Conservation (phyloP, 2,329 filamentous ascomycete genomes). For the Microcyclosporella mali region DNA sequence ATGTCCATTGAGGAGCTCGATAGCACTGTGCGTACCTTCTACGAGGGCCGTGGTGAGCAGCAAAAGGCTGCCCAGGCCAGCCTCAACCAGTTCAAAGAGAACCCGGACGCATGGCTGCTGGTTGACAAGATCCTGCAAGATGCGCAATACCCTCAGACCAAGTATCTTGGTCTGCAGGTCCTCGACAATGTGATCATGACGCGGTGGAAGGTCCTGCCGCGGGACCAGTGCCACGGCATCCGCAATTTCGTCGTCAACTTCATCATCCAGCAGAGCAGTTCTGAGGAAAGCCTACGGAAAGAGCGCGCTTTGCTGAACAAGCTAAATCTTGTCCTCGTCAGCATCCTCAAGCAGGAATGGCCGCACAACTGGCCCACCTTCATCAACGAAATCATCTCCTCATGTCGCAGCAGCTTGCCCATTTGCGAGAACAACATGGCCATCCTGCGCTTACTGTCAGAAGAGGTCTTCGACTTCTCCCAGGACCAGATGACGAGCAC, state of each 20-base stretch:
- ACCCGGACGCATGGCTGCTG: conserved; percentile 94
- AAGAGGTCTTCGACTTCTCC: conserved; percentile 98
- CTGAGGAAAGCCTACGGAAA: conserved; percentile 77
- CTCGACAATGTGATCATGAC: conserved; percentile 98
- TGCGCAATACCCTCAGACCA: conserved; percentile 89
- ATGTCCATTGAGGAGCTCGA: conserved; percentile 89
- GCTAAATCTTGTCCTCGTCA: conserved; percentile 94
- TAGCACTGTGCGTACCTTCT: conserved; percentile 92
- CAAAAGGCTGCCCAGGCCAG: conserved; percentile 94
- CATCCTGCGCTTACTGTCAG: conserved; percentile 87
- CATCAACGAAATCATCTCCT: conserved; percentile 98
- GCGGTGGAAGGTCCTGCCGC: conserved; percentile 94
- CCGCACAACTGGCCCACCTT: conserved; percentile 99
- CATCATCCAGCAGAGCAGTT: conserved; percentile 87
- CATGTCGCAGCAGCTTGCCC: conserved; percentile 88
- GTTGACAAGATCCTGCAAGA: conserved; percentile 95
- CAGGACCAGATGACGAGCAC: conserved; percentile 98
- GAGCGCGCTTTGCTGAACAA: conserved; percentile 94
- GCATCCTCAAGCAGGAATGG: conserved; percentile 98
- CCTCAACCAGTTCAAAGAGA: conserved; percentile 97
- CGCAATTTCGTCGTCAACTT: conserved; percentile 99
- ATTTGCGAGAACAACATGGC: conserved; percentile 99
- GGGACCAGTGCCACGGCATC: conserved; percentile 94
- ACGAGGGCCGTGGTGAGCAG: conserved; percentile 90
- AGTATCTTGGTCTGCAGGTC: conserved; percentile 94